Conservation (phyloP, 106 monocot species). For the Chionographis japonica region DNA sequence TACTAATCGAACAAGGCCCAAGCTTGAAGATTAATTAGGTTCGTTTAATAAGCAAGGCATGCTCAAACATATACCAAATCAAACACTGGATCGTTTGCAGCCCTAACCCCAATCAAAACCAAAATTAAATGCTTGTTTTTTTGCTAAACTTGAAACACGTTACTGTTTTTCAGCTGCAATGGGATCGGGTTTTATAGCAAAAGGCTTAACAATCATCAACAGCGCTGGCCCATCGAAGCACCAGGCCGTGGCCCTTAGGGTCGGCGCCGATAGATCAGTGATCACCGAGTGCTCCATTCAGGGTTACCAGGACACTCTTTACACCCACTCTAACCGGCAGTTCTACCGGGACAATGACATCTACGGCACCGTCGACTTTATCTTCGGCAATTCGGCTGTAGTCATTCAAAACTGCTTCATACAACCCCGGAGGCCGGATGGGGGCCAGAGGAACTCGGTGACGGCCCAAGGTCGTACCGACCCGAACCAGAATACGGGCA, state of each 20-base stretch:
- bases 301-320: conserved; percentile 87
- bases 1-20: too few relatives aligned
- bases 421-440: conserved; percentile 24
- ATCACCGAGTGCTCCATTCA: conserved; percentile 70
- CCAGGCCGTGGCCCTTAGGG: conserved; percentile 81
- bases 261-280: conserved; percentile 58
- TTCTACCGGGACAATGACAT: conserved; percentile 71
- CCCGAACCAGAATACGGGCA: conserved; percentile 78
- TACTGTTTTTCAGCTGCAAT: conserved; percentile 37
- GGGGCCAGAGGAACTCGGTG: conserved; percentile 46
- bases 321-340: conserved; percentile 71
- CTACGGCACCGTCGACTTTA: conserved; percentile 79
- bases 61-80: too few relatives aligned
- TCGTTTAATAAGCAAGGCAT: too few relatives aligned
- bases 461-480: conserved; percentile 74
- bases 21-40: too few relatives aligned
- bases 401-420: conserved; percentile 56
- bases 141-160: too few relatives aligned
- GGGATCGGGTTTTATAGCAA: conserved; percentile 72
- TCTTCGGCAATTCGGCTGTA: conserved; percentile 88
- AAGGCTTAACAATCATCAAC: conserved; percentile 73
- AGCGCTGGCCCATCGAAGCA: conserved; percentile 52
- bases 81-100: too few relatives aligned
- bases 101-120: too few relatives aligned
- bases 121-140: too few relatives aligned